Base-by-base conservation (phyloP, 78 protist species). In the Isochrysis galbana region DNA sequence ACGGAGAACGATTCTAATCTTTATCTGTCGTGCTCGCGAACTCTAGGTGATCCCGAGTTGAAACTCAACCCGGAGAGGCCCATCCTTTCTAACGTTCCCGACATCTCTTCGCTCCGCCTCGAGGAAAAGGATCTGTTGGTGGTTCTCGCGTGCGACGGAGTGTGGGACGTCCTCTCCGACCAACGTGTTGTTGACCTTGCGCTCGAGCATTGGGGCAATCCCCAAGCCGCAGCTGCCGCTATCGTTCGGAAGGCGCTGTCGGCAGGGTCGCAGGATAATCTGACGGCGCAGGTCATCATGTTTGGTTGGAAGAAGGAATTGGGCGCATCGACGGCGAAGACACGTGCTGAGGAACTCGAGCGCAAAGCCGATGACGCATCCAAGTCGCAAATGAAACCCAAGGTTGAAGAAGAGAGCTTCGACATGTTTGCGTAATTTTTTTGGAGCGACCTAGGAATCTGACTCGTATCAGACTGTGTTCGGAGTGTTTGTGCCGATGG, bases 131-230 rank as follows among this genome's bases (percentile, higher is more conserved):
- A 78, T 36, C 87, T 78, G 25, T 78, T 78, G 54, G 46, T 42
- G 25, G 51, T 42, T 14, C 34, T 39, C 48, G 87, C 29, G 5
- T 78, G 51, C 48, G 87, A 78, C 36, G 87, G 87, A 32, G 87
- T 78, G 36, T 36, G 44, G 44, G 87, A 78, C 87, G 87, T 78
- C n/a, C 87, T 78, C 54, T 26, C 22, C 87, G 51, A 78, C 87
- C 51, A 78, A 47, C 46, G 21, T 41, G 82, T 36, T 17, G 42
- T 72, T 5, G 82, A 72, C 82, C 36, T 72, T 21, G 82, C 21
- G 36, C 42, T 72, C 21, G 42, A 72, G 42, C 82, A 72, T 42
- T 72, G 82, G 82, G 82, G 82, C 4, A 22, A 36, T 5, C 42
- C 82, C 82, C 17, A 38, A 5, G 82, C 36, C 82, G 82, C 82